Conservation (phyloP, 1,284 basidiomycete species). For the Ceratobasidium sp. region DNA sequence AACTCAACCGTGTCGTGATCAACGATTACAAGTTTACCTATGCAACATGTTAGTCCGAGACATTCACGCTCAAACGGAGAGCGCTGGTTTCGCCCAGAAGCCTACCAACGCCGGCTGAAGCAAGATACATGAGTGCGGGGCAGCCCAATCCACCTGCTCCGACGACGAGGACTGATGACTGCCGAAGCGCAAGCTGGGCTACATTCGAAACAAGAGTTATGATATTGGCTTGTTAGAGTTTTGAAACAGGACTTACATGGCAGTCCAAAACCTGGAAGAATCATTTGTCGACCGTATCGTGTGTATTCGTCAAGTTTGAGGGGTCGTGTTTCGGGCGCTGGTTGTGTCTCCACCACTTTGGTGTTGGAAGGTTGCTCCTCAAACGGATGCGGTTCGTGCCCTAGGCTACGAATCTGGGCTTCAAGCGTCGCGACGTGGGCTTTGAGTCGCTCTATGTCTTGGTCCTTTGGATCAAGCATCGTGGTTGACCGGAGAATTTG, state of each 20-base stretch:
- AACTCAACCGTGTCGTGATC: conserved; percentile 93
- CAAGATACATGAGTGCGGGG: conserved; percentile 94
- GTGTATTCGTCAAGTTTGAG: conserved; percentile 76
- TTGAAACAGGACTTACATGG: conserved; percentile 65
- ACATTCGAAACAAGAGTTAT: conserved; percentile 33
- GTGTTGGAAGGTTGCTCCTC: neutral
- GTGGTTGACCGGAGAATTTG: neutral
- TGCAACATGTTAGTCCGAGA: neutral
- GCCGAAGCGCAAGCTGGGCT: conserved; percentile 88
- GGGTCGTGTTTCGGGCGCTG: neutral
- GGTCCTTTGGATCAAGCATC: conserved; percentile 15
- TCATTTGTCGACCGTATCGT: conserved; percentile 98
- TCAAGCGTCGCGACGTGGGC: neutral
- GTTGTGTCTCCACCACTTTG: neutral
- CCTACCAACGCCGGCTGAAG: conserved; percentile 90
- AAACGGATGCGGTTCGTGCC: conserved; percentile 6
- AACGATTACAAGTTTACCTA: conserved; percentile 86
- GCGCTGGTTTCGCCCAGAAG: conserved; percentile 29
- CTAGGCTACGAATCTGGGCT: conserved; percentile 13
- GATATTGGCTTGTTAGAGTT: too few species aligned
- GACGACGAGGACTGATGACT: conserved; percentile 85
- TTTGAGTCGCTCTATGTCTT: conserved; percentile 7
- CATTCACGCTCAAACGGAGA: conserved; percentile 10
- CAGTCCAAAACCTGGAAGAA: conserved; percentile 90
- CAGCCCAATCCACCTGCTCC: conserved; percentile 98